These are phyloP conservation scores for Aquilaria sinensis DNA, from an alignment of 345 rosid species.

Conservation along the genomic window DNA sequence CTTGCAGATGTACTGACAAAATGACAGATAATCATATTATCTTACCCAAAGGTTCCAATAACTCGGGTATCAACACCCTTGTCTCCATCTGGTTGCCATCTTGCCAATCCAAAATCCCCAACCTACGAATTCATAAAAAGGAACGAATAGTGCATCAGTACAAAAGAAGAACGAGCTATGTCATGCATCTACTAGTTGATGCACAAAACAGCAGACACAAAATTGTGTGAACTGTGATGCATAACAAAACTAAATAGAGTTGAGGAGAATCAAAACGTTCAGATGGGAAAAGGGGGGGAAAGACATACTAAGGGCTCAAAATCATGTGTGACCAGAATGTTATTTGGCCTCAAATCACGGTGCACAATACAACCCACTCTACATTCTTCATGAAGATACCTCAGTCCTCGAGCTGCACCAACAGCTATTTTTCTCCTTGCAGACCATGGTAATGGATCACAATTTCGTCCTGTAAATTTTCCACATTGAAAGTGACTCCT, in stretches of 20 bases:
- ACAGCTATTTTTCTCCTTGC: conserved; percentile 90
- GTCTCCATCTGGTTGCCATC: conserved; percentile 99
- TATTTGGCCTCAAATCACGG: conserved; percentile 95
- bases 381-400: conserved; percentile 98
- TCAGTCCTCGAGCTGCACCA: conserved; percentile 96
- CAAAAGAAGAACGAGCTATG: no score
- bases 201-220: background rate
- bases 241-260: background rate
- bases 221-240: background rate
- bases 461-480: conserved; percentile 39
- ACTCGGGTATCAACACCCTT: conserved; percentile 90
- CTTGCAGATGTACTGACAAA: conserved; percentile 7
- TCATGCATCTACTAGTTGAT: no score
- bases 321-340: conserved; percentile 94
- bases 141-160: background rate
- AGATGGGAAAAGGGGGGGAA: conserved; percentile 6
- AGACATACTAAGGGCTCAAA: conserved; percentile 79
- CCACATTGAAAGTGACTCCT: background rate
- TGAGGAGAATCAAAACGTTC: background rate
- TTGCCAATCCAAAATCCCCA: conserved; percentile 96
- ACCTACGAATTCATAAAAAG: conserved; percentile 42
- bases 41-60: conserved; percentile 94
- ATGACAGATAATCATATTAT: background rate
- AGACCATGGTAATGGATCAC: conserved; percentile 67
- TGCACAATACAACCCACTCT: conserved; percentile 99